Evolutionary conservation across 148 eudicot species (phyloP), one percentile per base, ranked within the genome.

Genomic region (Polygonum aviculare): DNA sequence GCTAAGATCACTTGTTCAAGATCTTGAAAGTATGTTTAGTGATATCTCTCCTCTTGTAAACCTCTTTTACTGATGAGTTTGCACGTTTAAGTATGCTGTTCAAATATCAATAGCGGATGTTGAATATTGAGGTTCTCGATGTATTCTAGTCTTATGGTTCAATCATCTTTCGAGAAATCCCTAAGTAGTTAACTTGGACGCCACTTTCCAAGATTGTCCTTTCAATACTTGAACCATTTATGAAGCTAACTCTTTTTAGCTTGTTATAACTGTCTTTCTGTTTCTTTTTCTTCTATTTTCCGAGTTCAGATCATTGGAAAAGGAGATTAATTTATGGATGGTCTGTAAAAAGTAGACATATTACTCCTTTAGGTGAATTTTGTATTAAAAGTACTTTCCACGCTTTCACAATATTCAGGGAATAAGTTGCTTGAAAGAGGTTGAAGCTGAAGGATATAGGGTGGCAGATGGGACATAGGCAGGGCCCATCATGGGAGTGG

Each of bases 1-100:
- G 72, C 80, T 95, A 79, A 89, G 88, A 81, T 85, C 91, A 67
- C 94, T 89, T 84, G 81, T 95, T 80, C 89, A 86, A 79, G 92
- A 88, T 84, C 91, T 92, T 65, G 87, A 93, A 79, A 85, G 99
- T 95, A 90, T 73, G 90, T 70, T 77, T 45, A 47, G 11, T 45
- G 51, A 50, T 50, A 36, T 39, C 51, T 22, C 22, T 75, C 31
- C 33, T 18, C 60, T 22, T 62, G 14, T 79, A 59, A 36, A 52
- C 74, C 74, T 31, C 40, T 19, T 47, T 74, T 70, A 40, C 26
- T 44, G 21, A 51, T 49, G 12, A 57, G 47, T 67, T 70, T 62
- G 49, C 5, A 67, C 73, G 21, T 75, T 18, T 36, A 35, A 40
- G 54, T 69, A 38, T n/a, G 59, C 15, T 69, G 21, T 16, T 14